Percentiles rank a stretch among this genome's conserved stretches.
Conservation (phyloP, 352 stramenopile species). For the Pythium dissimile region DNA sequence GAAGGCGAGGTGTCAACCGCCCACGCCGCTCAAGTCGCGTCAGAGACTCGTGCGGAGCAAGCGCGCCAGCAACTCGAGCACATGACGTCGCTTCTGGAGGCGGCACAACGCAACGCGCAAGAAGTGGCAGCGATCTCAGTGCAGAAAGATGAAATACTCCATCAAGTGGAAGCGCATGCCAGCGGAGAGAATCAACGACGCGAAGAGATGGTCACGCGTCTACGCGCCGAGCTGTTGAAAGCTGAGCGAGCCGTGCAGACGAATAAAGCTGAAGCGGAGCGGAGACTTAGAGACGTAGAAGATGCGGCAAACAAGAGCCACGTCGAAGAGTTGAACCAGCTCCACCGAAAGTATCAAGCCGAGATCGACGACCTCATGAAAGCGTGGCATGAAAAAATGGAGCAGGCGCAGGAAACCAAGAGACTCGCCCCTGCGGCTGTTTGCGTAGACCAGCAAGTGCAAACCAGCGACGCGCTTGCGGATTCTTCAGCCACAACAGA, state of each 20-base stretch:
- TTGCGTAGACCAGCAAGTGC: constrained; percentile 6
- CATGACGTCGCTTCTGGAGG: constrained; percentile 3
- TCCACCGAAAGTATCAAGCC: not conserved
- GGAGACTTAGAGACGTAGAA: not conserved
- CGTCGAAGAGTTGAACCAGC: not conserved
- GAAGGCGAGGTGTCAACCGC: not conserved
- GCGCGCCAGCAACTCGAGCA: constrained; percentile 5
- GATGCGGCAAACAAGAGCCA: not conserved
- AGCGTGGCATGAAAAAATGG: not conserved
- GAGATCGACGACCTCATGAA: not conserved
- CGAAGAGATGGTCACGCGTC: not conserved
- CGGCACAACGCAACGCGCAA: not conserved
- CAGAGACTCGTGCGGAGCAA: not conserved
- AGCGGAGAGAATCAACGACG: constrained; percentile 3
- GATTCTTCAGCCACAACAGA: constrained; percentile 18
- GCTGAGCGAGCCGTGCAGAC: not conserved
- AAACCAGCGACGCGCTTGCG: constrained; percentile 4
- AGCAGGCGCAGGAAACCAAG: constrained; percentile 10
- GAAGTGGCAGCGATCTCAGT: not conserved
- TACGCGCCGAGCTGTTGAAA: not conserved
- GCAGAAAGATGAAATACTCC: not conserved
- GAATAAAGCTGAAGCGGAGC: not conserved
- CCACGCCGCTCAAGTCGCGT: no score
- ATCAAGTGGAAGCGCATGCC: not conserved
- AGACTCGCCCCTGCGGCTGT: not conserved